Percentiles rank a stretch among this genome's conserved stretches.
Evolutionary conservation across 495 filamentous ascomycete genomes (phyloP).

Genomic region (Trichoderma reesei): DNA sequence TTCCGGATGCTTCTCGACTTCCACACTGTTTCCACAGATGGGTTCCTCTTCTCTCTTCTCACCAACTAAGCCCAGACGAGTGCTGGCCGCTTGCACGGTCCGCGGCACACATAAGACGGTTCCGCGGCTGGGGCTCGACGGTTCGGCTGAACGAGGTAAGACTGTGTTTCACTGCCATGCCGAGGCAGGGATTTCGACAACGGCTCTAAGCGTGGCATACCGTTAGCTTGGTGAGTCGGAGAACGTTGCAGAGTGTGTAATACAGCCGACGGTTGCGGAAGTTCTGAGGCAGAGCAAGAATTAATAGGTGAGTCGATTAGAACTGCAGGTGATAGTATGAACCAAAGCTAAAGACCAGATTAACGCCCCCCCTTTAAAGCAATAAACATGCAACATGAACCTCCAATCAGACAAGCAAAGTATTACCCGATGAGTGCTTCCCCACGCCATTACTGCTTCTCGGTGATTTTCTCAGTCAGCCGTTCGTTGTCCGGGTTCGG

Average conservation of each 20-base stretch:
- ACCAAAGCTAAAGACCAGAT: too few relatives aligned
- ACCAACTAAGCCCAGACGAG: too few relatives aligned
- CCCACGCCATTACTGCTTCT: not conserved
- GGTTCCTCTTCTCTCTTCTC: too few relatives aligned
- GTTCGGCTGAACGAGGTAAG: not conserved
- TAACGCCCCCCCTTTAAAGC: too few relatives aligned
- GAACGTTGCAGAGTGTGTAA: not conserved
- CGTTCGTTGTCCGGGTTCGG: slow-evolving; percentile 5
- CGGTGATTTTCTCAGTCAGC: not conserved
- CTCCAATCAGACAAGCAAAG: too few relatives aligned
- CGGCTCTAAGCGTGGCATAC: not conserved
- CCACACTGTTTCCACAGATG: too few relatives aligned
- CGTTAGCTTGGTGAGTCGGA: not conserved
- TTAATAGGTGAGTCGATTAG: too few relatives aligned
- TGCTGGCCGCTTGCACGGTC: not conserved
- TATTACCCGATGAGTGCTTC: not conserved
- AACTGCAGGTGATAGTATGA: too few relatives aligned
- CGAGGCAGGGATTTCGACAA: not conserved
- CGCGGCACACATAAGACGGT: not conserved
- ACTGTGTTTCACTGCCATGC: not conserved
- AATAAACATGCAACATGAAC: too few relatives aligned
- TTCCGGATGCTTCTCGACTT: too few relatives aligned
- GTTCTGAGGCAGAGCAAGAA: not conserved
- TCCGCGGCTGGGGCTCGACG: not conserved
- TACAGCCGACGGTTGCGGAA: too few relatives aligned